Conservation (phyloP, 352 stramenopile genomes). For the Nothophytophthora sp. region DNA sequence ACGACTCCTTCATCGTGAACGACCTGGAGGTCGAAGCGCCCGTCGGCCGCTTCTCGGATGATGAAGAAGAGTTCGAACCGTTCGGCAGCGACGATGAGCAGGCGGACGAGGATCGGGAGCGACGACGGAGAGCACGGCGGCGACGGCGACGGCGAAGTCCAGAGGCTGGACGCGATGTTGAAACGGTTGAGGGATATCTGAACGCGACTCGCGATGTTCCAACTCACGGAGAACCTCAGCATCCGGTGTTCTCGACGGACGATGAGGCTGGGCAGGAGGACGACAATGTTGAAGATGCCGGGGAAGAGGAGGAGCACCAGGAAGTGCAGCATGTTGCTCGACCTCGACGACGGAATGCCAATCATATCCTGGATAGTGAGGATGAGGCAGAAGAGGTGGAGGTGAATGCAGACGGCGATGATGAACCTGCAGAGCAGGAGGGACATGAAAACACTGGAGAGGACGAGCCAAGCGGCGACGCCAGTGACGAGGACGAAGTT, state of each 20-base stretch:
- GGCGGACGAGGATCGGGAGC: constrained; percentile 29
- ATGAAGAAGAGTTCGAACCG: constrained; percentile 26
- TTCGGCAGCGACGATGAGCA: constrained; percentile 40
- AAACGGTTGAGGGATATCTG: too few relatives aligned
- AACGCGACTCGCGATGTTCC: too few relatives aligned
- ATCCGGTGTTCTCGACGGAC: too few relatives aligned
- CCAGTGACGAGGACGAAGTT: constrained; percentile 15
- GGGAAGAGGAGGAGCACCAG: constrained; percentile 9
- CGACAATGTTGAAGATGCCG: constrained; percentile 14
- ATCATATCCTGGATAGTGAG: constrained; percentile 40
- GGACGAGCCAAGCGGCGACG: background rate
- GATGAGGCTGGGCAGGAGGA: too few relatives aligned
- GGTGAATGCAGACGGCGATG: too few relatives aligned
- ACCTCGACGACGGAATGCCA: constrained; percentile 26
- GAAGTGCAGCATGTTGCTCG: constrained; percentile 8
- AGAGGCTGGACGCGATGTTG: constrained; percentile 16
- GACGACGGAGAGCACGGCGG: constrained; percentile 11
- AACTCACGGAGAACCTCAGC: too few relatives aligned
- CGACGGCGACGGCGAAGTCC: constrained; percentile 15
- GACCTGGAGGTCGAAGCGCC: constrained; percentile 35
- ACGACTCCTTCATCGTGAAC: constrained; percentile 78
- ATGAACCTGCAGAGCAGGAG: constrained; percentile 14
- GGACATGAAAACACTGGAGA: constrained; percentile 7
- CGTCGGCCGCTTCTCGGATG: constrained; percentile 27
- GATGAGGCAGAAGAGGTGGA: too few relatives aligned